Conservation (phyloP, 1,139 yeast species). For the Geotrichum australiense region DNA sequence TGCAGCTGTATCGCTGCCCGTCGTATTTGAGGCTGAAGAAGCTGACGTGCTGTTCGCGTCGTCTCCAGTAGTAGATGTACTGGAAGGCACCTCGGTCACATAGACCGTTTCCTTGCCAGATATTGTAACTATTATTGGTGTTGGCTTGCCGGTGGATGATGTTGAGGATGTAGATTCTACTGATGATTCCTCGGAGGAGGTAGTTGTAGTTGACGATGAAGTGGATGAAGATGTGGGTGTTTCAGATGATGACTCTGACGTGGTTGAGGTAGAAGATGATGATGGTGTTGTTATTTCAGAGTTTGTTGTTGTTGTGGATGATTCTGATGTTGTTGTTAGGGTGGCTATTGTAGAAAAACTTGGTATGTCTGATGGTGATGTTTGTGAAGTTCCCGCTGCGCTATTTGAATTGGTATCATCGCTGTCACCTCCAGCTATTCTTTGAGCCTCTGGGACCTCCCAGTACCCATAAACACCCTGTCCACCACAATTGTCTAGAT, state of each 20-base stretch:
- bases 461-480: constrained; percentile 20
- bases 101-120: constrained; percentile 13
- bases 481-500: constrained; percentile 17
- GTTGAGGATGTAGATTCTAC: constrained; percentile 10
- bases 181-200: constrained; percentile 5
- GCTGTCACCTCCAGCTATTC: background rate
- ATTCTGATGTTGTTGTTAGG: background rate
- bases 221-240: constrained; percentile 12
- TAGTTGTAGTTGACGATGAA: constrained; percentile 9
- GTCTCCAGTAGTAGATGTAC: constrained; percentile 9
- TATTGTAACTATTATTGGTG: constrained; percentile 1
- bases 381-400: too few species aligned
- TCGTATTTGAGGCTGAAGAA: constrained; percentile 5
- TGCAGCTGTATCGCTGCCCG: background rate
- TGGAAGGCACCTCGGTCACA: constrained; percentile 5
- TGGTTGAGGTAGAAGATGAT: constrained; percentile 11
- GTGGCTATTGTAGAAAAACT: too few species aligned
- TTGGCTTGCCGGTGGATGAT: constrained; percentile 7
- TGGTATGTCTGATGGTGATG: too few species aligned
- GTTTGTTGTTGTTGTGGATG: background rate
- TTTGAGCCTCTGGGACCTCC: constrained; percentile 6
- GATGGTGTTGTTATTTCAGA: background rate
- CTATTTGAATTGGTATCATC: too few species aligned
- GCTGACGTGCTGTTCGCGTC: constrained; percentile 7
- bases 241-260: constrained; percentile 15